Evolutionary conservation across 1,284 basidiomycete species (phyloP).

Genomic region (Puccinia triticina): DNA sequence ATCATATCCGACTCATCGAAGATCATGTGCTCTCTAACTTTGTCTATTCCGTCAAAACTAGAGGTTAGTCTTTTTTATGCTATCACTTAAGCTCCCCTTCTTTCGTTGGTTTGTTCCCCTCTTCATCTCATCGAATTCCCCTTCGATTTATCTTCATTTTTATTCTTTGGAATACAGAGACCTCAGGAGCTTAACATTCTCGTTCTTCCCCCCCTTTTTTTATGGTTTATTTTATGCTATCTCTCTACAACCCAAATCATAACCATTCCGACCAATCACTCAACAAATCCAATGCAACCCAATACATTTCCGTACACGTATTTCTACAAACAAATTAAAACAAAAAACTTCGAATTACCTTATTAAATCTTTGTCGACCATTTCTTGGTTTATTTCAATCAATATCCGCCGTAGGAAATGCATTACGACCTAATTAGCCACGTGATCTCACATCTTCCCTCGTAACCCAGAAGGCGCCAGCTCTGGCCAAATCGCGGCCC

Average conservation of each 20-base stretch:
- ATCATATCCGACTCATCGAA: slow-evolving; percentile 20
- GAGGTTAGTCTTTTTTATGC: slow-evolving; percentile 14
- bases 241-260: background rate
- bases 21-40: slow-evolving; percentile 27
- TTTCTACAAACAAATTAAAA: background rate
- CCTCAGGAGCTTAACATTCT: background rate
- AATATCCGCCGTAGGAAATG: background rate
- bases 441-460: background rate
- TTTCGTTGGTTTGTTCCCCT: background rate
- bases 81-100: background rate
- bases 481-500: background rate
- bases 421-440: background rate
- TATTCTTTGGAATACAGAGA: background rate
- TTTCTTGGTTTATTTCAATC: background rate
- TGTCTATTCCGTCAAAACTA: slow-evolving; percentile 23
- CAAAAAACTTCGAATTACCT: too few species aligned
- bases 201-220: background rate
- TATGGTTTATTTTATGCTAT: background rate
- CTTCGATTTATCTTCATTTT: background rate
- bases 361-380: background rate
- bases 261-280: background rate
- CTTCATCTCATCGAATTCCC: background rate
- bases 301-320: background rate
- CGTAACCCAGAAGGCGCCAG: background rate
- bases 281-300: background rate